Evolutionary conservation across 768 basidiomycete genomes (phyloP).

Genomic region (Suillus sp.): DNA sequence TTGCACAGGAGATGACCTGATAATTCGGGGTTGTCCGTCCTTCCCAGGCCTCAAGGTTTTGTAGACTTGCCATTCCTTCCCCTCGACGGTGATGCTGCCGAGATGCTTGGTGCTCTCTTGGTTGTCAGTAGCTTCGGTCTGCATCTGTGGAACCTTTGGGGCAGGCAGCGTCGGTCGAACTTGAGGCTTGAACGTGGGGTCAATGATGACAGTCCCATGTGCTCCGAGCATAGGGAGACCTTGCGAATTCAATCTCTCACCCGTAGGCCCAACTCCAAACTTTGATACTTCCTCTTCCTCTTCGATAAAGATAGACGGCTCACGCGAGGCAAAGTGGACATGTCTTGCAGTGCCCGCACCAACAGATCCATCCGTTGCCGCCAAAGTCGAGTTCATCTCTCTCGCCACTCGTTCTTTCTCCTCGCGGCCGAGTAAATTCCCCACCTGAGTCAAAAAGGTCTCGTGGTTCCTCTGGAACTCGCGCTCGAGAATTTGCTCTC

Average conservation of each 20-base stretch:
- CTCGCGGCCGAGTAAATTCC: slow-evolving; percentile 12
- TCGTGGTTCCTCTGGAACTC: slow-evolving; percentile 6
- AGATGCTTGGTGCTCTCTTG: slow-evolving; percentile 7
- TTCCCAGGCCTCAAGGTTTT: slow-evolving; percentile 4
- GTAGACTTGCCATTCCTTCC: slow-evolving; percentile 10
- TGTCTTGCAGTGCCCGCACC: not conserved
- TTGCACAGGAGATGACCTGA: slow-evolving; percentile 3
- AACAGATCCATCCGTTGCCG: slow-evolving; percentile 19
- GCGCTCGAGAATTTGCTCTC: slow-evolving; percentile 11
- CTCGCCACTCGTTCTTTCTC: slow-evolving; percentile 17
- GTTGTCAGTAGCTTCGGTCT: not conserved
- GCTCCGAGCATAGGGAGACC: slow-evolving; percentile 26
- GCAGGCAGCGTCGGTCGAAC: not conserved
- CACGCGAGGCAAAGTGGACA: slow-evolving; percentile 14
- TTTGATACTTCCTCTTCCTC: slow-evolving; percentile 8
- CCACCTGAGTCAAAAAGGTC: slow-evolving; percentile 29
- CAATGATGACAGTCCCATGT: slow-evolving; percentile 17
- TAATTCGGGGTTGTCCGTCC: slow-evolving; percentile 7
- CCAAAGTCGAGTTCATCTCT: slow-evolving; percentile 11
- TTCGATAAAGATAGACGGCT: slow-evolving; percentile 17
- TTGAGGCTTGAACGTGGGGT: slow-evolving; percentile 9
- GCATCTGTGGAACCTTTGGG: not conserved
- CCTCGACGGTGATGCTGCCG: slow-evolving; percentile 11
- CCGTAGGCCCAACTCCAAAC: slow-evolving; percentile 22
- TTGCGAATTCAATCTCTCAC: slow-evolving; percentile 21